Base-by-base conservation (phyloP, 192 early-diverging fungal genomes). In the Pecoramyces ruminantium region DNA sequence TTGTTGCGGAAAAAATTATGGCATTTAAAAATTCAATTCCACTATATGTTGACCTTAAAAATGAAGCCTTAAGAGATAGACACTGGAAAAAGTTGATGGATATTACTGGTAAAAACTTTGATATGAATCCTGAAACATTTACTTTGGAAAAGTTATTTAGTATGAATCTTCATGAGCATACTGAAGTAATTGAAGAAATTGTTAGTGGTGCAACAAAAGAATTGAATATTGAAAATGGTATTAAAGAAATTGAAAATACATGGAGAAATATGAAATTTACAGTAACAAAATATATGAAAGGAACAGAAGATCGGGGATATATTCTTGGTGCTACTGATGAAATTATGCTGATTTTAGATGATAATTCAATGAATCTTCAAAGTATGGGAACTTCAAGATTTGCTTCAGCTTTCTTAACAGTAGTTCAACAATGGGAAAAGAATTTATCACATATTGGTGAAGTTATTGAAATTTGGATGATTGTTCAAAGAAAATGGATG, bases 11-110 rank as follows among this genome's bases (percentile, higher is more conserved):
- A 80, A 89, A 89, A 79, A 91, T 91, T 81, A 85, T 91, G 25
- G 86, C 89, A 25, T 91, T 90, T 83, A 88, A 88, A 58, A 88
- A 90, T 77, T 89, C 88, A 15, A 90, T 90, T 81, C 89, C 89
- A 27, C 82, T 90, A 0, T 90, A 67, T 67, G 51, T 67, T 67
- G 51, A 67, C 18, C n/a, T 67, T 1, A 67, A 67, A 25, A 67
- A 67, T n/a, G 51, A 67, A 67, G 51, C 51, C 1, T 67, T 67
- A n/a, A 67, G 51, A 67, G 51, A 67, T n/a, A 67, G 51, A 67
- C 51, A 67, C 18, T 67, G 51, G 51, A 67, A 67, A n/a, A 67
- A 67, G n/a, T 67, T 67, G n/a, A 67, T 67, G 51, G 51, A 67
- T n/a, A 67, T 67, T 1, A 67, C 51, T n/a, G 51, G 51, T n/a